Conservation (phyloP, 2,329 filamentous ascomycete species). For the Apiospora pterosperma region DNA sequence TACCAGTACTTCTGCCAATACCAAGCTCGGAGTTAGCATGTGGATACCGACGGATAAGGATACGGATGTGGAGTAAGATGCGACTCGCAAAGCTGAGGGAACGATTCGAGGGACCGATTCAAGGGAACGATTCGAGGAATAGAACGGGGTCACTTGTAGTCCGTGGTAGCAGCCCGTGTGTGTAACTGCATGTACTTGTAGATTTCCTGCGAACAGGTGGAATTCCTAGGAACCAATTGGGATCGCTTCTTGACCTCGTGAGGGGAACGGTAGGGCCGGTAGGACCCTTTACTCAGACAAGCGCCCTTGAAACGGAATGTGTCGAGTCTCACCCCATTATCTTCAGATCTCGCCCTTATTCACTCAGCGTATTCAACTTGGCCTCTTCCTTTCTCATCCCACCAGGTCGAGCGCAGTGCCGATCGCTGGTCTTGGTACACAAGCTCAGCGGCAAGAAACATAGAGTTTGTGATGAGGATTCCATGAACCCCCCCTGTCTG, state of each 20-base stretch:
- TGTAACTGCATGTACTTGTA: neutral
- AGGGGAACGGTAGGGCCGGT: neutral
- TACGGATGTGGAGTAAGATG: neutral
- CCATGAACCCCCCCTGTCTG: neutral
- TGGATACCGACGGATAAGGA: neutral
- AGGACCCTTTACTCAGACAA: neutral
- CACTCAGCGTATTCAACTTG: neutral
- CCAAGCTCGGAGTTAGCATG: too few relatives aligned
- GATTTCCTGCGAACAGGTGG: neutral
- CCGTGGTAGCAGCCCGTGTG: too few relatives aligned
- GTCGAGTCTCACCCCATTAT: neutral
- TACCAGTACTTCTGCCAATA: too few relatives aligned
- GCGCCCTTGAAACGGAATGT: neutral
- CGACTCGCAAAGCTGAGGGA: neutral
- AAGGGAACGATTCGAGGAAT: neutral
- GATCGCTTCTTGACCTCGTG: neutral
- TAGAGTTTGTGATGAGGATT: neutral
- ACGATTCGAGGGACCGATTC: neutral
- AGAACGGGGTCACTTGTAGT: too few relatives aligned
- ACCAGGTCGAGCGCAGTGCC: too few relatives aligned
- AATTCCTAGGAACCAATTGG: neutral
- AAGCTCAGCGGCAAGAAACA: neutral
- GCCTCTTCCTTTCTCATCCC: neutral
- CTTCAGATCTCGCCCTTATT: too few relatives aligned
- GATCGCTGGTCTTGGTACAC: neutral